Base-by-base conservation (phyloP, 306 rosid species). In the Prosopis cineraria region DNA sequence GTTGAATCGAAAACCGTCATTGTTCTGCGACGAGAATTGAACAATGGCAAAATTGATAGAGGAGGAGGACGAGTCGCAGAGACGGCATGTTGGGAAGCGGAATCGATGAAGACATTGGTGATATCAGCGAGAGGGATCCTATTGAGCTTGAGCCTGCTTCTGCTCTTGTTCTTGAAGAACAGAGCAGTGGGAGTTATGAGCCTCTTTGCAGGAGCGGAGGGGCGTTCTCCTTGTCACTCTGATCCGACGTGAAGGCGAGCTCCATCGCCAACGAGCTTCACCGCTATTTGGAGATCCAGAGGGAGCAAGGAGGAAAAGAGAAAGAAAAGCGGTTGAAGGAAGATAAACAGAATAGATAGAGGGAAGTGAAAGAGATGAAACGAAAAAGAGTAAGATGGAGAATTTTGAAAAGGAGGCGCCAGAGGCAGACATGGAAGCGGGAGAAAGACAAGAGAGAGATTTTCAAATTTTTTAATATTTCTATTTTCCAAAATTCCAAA, bases 91-190 rank as follows among this genome's bases (percentile, higher is more conserved):
- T 11, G 40, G 0, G 44, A 39, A 0, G 72, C 8, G 8, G 84
- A 40, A 40, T 69, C 45, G 4, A 24, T 8, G 56, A 77, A 27
- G 31, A 85, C 27, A 63, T 77, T 2, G 19, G 87, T 84, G 47
- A 84, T 72, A 30, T 84, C 87, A 9, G 85, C 71, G 3, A 80
- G 83, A 24, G 85, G 88, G 2, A 73, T 5, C 37, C 80, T 84
- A 67, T 77, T 80, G 5, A 44, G 77, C 72, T 77, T 84, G 3
- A 44, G 30, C 47, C 36, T 73, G 25, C 72, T 66, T 22, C 68
- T 70, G 0, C 30, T 0, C 17, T 14, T 75, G 74, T 52, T 84
- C 85, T 84, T 84, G 75, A 81, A 80, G 20, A 75, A 73, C 1
- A 56, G 45, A 6, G 74, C 10, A 3, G 44, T 0, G 0, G 30